Percentiles rank a stretch among this genome's conserved stretches.
Evolutionary conservation across 2,329 filamentous ascomycete genomes (phyloP).

Genomic region (Colletotrichum truncatum): DNA sequence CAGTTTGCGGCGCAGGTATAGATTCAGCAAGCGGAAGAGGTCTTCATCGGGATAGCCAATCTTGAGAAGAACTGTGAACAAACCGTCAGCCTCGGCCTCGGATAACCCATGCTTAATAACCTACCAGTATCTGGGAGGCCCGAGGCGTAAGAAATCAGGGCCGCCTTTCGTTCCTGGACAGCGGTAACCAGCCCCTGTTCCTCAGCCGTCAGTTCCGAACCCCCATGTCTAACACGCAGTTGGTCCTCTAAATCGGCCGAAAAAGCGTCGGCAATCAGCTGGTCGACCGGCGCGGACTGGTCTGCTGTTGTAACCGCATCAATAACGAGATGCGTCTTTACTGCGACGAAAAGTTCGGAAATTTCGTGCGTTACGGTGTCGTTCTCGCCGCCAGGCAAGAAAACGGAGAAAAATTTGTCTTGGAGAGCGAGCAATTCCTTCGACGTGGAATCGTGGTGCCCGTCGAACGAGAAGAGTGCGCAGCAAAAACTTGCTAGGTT

Average conservation of each 20-base stretch:
- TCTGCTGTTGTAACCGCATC: slow-evolving; percentile 58
- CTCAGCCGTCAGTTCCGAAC: slow-evolving; percentile 42
- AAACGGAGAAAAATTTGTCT: slow-evolving; percentile 53
- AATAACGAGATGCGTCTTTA: slow-evolving; percentile 63
- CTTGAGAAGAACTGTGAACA: slow-evolving; percentile 35
- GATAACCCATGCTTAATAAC: slow-evolving; percentile 35
- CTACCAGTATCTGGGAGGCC: slow-evolving; percentile 24
- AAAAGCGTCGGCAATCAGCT: slow-evolving; percentile 65
- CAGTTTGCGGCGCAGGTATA: slow-evolving; percentile 44
- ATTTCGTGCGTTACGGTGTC: slow-evolving; percentile 51
- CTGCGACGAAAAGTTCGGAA: slow-evolving; percentile 53
- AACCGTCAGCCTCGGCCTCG: slow-evolving; percentile 49
- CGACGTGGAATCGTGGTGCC: slow-evolving; percentile 42
- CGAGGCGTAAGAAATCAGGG: slow-evolving; percentile 35
- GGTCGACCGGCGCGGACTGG: slow-evolving; percentile 56
- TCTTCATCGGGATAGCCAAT: slow-evolving; percentile 28
- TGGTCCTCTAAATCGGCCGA: slow-evolving; percentile 63
- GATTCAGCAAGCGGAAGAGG: slow-evolving; percentile 42
- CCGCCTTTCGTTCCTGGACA: slow-evolving; percentile 43
- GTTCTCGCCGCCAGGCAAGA: slow-evolving; percentile 47
- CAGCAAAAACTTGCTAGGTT: slow-evolving; percentile 58
- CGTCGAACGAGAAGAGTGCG: slow-evolving; percentile 48
- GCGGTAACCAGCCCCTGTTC: slow-evolving; percentile 45
- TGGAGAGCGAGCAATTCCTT: slow-evolving; percentile 56
- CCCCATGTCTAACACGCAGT: slow-evolving; percentile 45